Conservation (phyloP, 805 yeast species). For the Nakazawaea ambrosiae region DNA sequence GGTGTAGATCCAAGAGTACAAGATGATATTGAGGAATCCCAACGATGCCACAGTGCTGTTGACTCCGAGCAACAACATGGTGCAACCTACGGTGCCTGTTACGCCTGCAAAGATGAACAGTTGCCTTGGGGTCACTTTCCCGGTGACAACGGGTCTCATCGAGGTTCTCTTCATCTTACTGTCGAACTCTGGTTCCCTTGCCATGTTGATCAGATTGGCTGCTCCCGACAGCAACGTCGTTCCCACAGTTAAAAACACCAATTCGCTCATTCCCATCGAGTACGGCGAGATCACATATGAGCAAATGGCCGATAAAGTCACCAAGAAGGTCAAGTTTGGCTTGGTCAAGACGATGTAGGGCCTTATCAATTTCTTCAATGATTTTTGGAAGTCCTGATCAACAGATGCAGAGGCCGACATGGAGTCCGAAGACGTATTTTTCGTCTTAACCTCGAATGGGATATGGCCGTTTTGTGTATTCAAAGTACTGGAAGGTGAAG, state of each 20-base stretch:
- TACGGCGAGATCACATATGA: constrained; percentile 89
- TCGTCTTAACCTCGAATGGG: constrained; percentile 54
- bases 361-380: constrained; percentile 34
- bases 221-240: constrained; percentile 86
- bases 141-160: constrained; percentile 85
- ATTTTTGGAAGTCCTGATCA: constrained; percentile 19
- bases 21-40: constrained; percentile 73
- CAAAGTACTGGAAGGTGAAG: constrained; percentile 11
- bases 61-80: constrained; percentile 69
- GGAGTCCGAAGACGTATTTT: constrained; percentile 15
- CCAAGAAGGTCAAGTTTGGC: constrained; percentile 81
- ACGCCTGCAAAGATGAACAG: constrained; percentile 76
- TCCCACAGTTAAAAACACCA: constrained; percentile 72
- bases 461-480: constrained; percentile 21
- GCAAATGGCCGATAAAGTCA: constrained; percentile 86
- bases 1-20: constrained; percentile 89
- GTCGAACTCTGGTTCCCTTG: constrained; percentile 89
- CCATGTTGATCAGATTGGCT: constrained; percentile 97
- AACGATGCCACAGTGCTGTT: constrained; percentile 76
- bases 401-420: constrained; percentile 16
- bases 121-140: constrained; percentile 64
- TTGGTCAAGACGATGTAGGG: constrained; percentile 82
- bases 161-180: constrained; percentile 82
- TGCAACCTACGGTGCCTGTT: constrained; percentile 66
- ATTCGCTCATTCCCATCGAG: constrained; percentile 64